These are phyloP conservation scores for Celoporthe dispersa DNA, from an alignment of 2,329 filamentous ascomycete genomes.

Conservation along the genomic window DNA sequence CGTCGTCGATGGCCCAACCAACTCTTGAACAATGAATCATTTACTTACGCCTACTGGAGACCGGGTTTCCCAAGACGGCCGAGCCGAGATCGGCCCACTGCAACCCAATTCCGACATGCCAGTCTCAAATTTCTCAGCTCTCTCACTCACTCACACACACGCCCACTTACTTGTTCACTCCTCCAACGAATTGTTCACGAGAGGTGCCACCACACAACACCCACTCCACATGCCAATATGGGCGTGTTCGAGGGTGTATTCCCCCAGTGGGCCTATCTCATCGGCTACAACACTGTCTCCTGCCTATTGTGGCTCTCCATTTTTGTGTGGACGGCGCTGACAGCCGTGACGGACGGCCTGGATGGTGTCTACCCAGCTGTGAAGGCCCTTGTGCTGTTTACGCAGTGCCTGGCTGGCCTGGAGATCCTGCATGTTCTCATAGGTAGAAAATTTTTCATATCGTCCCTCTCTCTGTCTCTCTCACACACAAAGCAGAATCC, in stretches of 20 bases:
- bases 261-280: slow-evolving; percentile 30
- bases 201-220: neutral
- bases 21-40: neutral
- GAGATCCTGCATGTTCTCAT: slow-evolving; percentile 23
- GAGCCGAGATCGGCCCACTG: neutral
- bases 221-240: slow-evolving; percentile 8
- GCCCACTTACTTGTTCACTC: neutral
- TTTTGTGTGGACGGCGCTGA: slow-evolving; percentile 14
- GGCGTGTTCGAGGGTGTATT: slow-evolving; percentile 28
- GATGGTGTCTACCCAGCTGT: slow-evolving; percentile 20
- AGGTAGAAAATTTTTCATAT: slow-evolving; percentile 2
- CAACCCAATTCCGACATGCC: slow-evolving; percentile 8
- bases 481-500: too few relatives aligned
- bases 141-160: neutral
- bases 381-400: slow-evolving; percentile 21
- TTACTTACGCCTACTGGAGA: neutral
- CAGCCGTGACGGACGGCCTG: slow-evolving; percentile 14
- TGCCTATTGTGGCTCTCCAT: slow-evolving; percentile 24
- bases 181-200: neutral
- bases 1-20: neutral
- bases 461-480: too few relatives aligned
- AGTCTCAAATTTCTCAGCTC: slow-evolving; percentile 8
- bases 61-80: neutral
- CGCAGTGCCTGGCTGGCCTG: slow-evolving; percentile 22
- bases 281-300: slow-evolving; percentile 26